Evolutionary conservation across 306 rosid genomes (phyloP).

Genomic region (Cicer arietinum): DNA sequence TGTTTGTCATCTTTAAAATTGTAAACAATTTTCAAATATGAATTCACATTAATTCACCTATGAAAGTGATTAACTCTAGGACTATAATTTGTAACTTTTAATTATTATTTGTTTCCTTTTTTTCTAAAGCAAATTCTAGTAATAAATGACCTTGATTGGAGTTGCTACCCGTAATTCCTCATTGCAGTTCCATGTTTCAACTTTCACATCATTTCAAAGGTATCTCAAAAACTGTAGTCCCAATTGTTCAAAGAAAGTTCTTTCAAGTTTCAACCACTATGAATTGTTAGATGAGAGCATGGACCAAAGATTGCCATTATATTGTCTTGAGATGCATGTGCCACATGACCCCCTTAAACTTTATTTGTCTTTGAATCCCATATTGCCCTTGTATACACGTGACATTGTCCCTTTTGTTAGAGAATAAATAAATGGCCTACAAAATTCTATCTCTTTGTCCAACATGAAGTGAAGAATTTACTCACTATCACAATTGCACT

Average conservation of each 20-base stretch:
- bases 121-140: constrained; percentile 16
- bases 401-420: constrained; percentile 59
- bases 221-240: constrained; percentile 24
- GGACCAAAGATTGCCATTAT: constrained; percentile 54
- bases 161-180: not conserved
- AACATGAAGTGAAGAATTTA: constrained; percentile 33
- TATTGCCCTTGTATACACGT: constrained; percentile 53
- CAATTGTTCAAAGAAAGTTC: constrained; percentile 40
- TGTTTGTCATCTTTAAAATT: no score
- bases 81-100: not conserved
- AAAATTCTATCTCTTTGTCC: constrained; percentile 39
- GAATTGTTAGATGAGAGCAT: constrained; percentile 48
- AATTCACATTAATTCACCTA: no score
- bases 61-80: no score
- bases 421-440: constrained; percentile 30
- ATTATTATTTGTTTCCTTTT: not conserved
- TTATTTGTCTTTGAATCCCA: constrained; percentile 31
- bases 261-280: constrained; percentile 40
- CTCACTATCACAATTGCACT: constrained; percentile 40
- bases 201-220: constrained; percentile 41
- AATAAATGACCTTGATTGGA: not conserved
- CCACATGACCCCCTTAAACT: constrained; percentile 41
- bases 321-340: constrained; percentile 50
- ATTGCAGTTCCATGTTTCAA: constrained; percentile 40
- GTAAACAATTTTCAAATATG: no score